Base-by-base conservation (phyloP, 225 moss, liverwort and hornwort species). In the Pleurozium schreberi region DNA sequence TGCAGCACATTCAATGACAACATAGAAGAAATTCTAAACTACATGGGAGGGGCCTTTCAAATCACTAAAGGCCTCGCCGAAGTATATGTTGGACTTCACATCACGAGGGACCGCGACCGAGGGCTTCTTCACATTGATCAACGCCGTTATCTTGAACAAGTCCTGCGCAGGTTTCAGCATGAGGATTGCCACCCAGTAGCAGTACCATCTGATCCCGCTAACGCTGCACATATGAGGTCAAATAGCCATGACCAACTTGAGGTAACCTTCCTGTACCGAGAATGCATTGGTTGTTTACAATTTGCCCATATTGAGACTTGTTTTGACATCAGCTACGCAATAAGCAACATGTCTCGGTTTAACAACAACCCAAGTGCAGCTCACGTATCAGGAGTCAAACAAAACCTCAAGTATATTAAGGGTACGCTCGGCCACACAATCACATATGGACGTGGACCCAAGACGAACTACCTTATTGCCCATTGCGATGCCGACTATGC, bases 91-190 rank as follows among this genome's bases (percentile, higher is more conserved):
- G 63, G 63, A 1, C 4, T 31, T 0, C 15, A 63, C 63, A 63
- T 63, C 8, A 31, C 31, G 6, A 7, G 8, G 0, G 63, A 63
- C 4, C 16, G 8, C 2, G 33, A 63, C 8, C 16, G 5, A 0
- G 31, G 33, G 2, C 63, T 63, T 5, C 31, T 63, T 2, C 31
- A 63, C 1, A 1, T 63, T 2, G 63, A 63, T 3, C 31, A 63
- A 4, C 8, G 63, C 4, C 8, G 33, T 0, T 63, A 63, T 4
- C 16, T 63, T 2, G 8, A 31, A 3, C 1, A 8, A 8, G 4
- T 63, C 3, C 4, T 31, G 0, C 8, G 5, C 1, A 5, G 33
- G 2, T 33, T 63, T 2, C 4, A 8, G 2, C 15, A 63, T 5
- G 16, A 31, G 8, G 7, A 63, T 8, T 63, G 31, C 8, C 62